Percentiles rank a stretch among this genome's conserved stretches.
Evolutionary conservation across 2,329 filamentous ascomycete genomes (phyloP).

Genomic region (Cytospora paraplurivora): DNA sequence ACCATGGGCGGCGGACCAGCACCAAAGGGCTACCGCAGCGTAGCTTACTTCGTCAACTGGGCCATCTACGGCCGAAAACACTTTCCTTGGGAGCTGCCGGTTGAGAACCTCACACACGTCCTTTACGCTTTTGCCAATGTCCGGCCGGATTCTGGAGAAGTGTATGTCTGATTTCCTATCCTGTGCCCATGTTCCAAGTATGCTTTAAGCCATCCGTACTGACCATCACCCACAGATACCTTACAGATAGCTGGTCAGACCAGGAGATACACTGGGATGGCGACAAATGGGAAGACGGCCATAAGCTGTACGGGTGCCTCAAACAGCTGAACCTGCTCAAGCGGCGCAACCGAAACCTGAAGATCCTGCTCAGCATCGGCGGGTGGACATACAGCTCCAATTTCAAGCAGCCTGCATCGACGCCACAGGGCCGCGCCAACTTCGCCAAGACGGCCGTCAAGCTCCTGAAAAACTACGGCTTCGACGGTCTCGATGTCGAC

Average conservation of each 20-base stretch:
- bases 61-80: conserved; percentile 87
- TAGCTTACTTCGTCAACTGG: conserved; percentile 79
- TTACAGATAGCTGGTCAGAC: conserved; percentile 67
- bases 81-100: conserved; percentile 80
- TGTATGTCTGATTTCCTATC: conserved; percentile 42
- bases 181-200: conserved; percentile 23
- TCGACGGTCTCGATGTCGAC: conserved; percentile 71
- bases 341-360: conserved; percentile 77
- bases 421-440: conserved; percentile 63
- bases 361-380: conserved; percentile 82
- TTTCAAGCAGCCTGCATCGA: conserved; percentile 75
- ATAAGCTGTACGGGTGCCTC: conserved; percentile 83
- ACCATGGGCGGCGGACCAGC: conserved; percentile 48
- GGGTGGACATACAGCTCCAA: conserved; percentile 92
- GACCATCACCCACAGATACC: conserved; percentile 34
- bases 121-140: conserved; percentile 93
- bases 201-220: neutral
- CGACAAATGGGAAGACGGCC: conserved; percentile 75
- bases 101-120: conserved; percentile 81
- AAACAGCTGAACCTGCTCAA: conserved; percentile 90
- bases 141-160: conserved; percentile 75
- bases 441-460: conserved; percentile 77
- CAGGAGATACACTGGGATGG: conserved; percentile 73
- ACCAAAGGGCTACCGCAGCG: conserved; percentile 59
- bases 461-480: conserved; percentile 77